Percentiles rank a stretch among this genome's conserved stretches.
phyloP scores from a whole-genome alignment of 108 stramenopile species.

The Cafeteria roenbergensis region DNA sequence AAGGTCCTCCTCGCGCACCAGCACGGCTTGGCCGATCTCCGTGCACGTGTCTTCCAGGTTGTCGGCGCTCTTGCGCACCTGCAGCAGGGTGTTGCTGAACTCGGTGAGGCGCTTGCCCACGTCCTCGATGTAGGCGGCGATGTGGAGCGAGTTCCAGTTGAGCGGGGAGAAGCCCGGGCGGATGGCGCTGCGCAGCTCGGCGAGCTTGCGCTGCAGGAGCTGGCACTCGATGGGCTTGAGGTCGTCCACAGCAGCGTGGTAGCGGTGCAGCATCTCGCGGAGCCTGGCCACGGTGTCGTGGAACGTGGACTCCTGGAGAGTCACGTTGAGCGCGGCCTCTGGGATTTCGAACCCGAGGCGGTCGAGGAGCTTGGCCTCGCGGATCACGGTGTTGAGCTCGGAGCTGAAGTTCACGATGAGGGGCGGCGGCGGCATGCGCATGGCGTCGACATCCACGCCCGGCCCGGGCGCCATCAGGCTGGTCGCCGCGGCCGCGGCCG shows the following conservation, averaged over 20 bases:
- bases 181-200: conserved; percentile 31
- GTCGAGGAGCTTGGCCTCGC: conserved; percentile 55
- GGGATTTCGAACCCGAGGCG: conserved; percentile 52
- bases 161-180: conserved; percentile 43
- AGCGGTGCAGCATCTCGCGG: conserved; percentile 36
- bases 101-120: conserved; percentile 41
- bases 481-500: conserved; percentile 1
- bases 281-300: conserved; percentile 38
- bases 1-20: conserved; percentile 28
- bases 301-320: conserved; percentile 57
- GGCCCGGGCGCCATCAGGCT: neutral
- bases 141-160: conserved; percentile 59
- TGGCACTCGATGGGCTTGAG: conserved; percentile 37
- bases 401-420: conserved; percentile 48
- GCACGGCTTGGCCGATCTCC: conserved; percentile 34
- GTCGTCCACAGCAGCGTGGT: conserved; percentile 26
- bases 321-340: conserved; percentile 53
- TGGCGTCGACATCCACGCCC: conserved; percentile 2
- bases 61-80: conserved; percentile 45
- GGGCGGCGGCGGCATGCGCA: conserved; percentile 43
- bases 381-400: conserved; percentile 43
- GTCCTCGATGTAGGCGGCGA: conserved; percentile 44
- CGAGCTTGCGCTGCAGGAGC: conserved; percentile 35
- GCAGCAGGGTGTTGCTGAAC: conserved; percentile 38
- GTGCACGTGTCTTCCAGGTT: conserved; percentile 46